Percentiles rank a stretch among this genome's conserved stretches.
Conservation (phyloP, 2,329 filamentous ascomycete genomes). For the Exophiala alcalophila region DNA sequence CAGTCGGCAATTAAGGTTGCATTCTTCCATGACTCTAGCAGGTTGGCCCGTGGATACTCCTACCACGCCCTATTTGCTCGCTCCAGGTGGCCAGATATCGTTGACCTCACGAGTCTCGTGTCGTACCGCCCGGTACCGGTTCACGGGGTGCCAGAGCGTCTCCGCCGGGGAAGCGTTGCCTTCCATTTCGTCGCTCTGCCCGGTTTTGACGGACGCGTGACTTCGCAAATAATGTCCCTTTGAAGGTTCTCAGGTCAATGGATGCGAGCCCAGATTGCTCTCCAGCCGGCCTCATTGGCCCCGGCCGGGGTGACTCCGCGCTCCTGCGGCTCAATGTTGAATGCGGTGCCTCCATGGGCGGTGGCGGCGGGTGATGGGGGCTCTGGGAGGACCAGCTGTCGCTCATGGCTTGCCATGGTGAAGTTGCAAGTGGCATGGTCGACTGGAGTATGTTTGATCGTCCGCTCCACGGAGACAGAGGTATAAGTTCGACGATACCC, state of each 20-base stretch:
- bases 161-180: neutral
- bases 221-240: neutral
- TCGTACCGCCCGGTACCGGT: conserved; percentile 1
- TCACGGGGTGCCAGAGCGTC: neutral
- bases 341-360: no score
- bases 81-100: no score
- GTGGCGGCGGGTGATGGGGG: no score
- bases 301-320: neutral
- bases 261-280: neutral
- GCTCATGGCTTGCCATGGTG: neutral
- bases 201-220: neutral
- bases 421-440: no score
- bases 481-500: conserved; percentile 1
- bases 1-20: conserved; percentile 6
- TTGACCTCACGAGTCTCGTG: neutral
- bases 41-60: neutral
- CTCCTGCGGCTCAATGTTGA: no score
- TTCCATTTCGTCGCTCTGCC: neutral
- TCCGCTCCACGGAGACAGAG: conserved; percentile 2
- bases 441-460: conserved; percentile 1
- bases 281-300: neutral
- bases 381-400: no score
- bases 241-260: neutral
- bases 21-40: conserved; percentile 5
- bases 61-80: neutral